phyloP scores from a whole-genome alignment of 225 moss, liverwort and hornwort genomes.

The Polytrichum commune region DNA sequence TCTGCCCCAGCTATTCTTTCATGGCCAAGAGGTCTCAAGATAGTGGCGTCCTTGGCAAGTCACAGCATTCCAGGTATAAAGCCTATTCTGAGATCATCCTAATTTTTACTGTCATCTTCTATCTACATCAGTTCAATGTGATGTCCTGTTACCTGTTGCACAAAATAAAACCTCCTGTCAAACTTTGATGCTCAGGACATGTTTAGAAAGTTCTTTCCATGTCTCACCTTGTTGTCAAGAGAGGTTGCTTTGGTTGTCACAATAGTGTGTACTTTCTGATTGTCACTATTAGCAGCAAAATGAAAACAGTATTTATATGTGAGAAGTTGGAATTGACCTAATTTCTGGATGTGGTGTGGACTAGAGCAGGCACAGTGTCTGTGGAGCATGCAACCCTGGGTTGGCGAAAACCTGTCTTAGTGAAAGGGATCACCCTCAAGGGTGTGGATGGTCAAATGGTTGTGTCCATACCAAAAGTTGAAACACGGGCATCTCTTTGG shows the following conservation, averaged over 20 bases:
- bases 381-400: slow-evolving; percentile 62
- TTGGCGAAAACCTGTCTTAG: slow-evolving; percentile 71
- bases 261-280: too few relatives aligned
- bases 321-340: too few relatives aligned
- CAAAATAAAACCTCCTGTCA: too few relatives aligned
- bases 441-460: slow-evolving; percentile 67
- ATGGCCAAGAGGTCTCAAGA: slow-evolving; percentile 54
- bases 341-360: slow-evolving; percentile 1
- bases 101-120: background rate
- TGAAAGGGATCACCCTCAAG: slow-evolving; percentile 75
- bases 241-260: too few relatives aligned
- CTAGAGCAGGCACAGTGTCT: slow-evolving; percentile 61
- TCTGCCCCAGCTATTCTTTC: slow-evolving; percentile 71
- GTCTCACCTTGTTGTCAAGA: too few relatives aligned
- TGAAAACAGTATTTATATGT: too few relatives aligned
- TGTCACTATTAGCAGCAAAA: too few relatives aligned
- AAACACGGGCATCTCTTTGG: slow-evolving; percentile 80
- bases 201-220: too few relatives aligned
- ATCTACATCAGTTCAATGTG: too few relatives aligned
- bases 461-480: slow-evolving; percentile 57
- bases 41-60: slow-evolving; percentile 59
- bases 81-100: background rate
- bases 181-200: too few relatives aligned
- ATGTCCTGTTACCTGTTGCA: too few relatives aligned
- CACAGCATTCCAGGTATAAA: slow-evolving; percentile 72